A percentile compares a stretch with the other conserved stretches of the same genome.
Evolutionary conservation across 2,329 filamentous ascomycete species (phyloP).

Genomic region (Diplodia seriata): DNA sequence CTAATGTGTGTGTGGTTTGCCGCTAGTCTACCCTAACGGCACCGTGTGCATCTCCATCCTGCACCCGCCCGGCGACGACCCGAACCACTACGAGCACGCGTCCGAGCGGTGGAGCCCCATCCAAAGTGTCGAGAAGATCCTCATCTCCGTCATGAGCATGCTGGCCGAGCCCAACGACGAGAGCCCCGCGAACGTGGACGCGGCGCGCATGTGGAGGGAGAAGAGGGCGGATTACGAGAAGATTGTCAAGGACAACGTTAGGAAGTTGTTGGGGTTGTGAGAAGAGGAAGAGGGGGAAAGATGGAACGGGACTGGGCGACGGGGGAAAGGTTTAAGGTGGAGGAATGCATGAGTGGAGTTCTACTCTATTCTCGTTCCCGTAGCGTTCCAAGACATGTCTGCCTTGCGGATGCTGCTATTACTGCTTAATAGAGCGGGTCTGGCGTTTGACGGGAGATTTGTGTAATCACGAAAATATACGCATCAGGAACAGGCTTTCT

Average conservation of each 20-base stretch:
- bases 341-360: slow-evolving; percentile 9
- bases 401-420: background rate
- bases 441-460: slow-evolving; percentile 15
- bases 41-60: slow-evolving; percentile 96
- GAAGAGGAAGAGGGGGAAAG: no score
- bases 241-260: slow-evolving; percentile 67
- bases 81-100: slow-evolving; percentile 90
- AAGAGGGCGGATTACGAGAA: slow-evolving; percentile 80
- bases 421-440: slow-evolving; percentile 12
- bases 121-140: slow-evolving; percentile 92
- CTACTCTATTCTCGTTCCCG: background rate
- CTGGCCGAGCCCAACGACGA: slow-evolving; percentile 93
- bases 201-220: slow-evolving; percentile 84
- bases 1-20: background rate
- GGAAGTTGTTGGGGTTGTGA: slow-evolving; percentile 46
- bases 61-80: slow-evolving; percentile 92
- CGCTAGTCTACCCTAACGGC: slow-evolving; percentile 77
- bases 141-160: slow-evolving; percentile 90
- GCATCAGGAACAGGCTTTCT: background rate
- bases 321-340: background rate
- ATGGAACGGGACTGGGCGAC: background rate
- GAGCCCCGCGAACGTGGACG: slow-evolving; percentile 93
- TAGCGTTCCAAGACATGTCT: background rate
- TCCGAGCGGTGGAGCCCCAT: slow-evolving; percentile 93
- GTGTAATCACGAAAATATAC: background rate